Evolutionary conservation across 148 eudicot genomes (phyloP), one percentile per base, ranked within the genome.

Genomic region (Mesembryanthemum crystallinum): DNA sequence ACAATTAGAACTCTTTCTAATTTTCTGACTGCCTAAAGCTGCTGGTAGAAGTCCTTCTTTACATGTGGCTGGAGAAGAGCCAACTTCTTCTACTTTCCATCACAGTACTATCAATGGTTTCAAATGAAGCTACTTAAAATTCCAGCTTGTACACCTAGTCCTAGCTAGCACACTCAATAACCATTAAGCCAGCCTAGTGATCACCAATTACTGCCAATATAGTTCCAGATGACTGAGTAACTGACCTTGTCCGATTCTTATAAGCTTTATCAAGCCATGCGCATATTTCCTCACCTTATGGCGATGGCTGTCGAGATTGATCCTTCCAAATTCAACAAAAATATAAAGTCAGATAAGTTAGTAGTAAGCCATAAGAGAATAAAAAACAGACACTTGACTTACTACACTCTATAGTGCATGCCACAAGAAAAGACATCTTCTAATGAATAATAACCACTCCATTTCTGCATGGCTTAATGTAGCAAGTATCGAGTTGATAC

Each of bases 271-370:
- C 72, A 95, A 79, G 52, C 91, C 94, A 83, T 85, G 84, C 25
- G 99, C 96, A 82, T 90, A 92, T 73, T 82, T 88, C 88, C 91
- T 87, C 84, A 95, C 93, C 80, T 92, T 89, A 73, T 76, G 97
- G 21, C 91, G 96, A 88, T 87, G 97, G 30, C 87, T 91, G 71
- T 90, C 97, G 76, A 95, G 97, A 86, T 90, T 80, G 77, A 95
- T 88, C 87, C 99, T 95, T 60, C 60, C 52, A 49, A 79, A 82
- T 74, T 63, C 58, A 73, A 72, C 64, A 61, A 67, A 78, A 70
- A 67, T 24, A 62, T n/a, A 47, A 71, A 57, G 66, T 66, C 59
- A 57, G 17, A 17, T 42, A 33, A 71, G 27, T 51, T 43, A n/a
- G 25, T 62, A 32, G 60, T 37, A 43, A 54, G 51, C 75, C 37